Conservation (phyloP, 176 grass and related monocot species). For the Canna indica region DNA sequence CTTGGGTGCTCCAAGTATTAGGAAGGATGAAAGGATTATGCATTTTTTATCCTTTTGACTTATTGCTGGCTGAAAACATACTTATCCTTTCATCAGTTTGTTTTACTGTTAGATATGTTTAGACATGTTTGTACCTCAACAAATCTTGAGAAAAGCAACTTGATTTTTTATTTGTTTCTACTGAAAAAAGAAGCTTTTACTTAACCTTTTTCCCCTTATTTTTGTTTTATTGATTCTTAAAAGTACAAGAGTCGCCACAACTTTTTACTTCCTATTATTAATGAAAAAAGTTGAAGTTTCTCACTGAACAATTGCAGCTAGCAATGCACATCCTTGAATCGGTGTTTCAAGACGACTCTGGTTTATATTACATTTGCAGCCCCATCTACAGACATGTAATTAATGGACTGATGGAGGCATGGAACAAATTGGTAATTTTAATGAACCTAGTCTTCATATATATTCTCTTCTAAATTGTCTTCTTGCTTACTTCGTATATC, state of each 20-base stretch:
- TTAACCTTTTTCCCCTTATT: neutral
- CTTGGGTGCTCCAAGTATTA: no score
- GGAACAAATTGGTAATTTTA: conserved; percentile 3
- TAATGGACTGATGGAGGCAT: conserved; percentile 4
- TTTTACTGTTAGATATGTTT: no score
- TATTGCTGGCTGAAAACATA: no score
- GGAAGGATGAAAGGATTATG: no score
- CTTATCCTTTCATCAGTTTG: no score
- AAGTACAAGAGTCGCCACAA: no score
- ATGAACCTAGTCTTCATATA: neutral
- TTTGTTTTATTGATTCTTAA: no score
- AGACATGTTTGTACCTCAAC: no score
- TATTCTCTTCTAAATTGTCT: neutral
- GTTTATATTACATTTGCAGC: conserved; percentile 4
- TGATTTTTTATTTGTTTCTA: no score
- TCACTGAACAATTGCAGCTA: conserved; percentile 4
- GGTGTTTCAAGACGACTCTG: conserved; percentile 9
- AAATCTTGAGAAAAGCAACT: no score
- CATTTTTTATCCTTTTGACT: no score
- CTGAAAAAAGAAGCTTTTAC: no score
- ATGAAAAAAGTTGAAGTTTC: neutral
- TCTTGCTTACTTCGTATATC: neutral
- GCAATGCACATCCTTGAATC: conserved; percentile 21
- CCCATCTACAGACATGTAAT: neutral
- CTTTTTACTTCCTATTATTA: neutral